A percentile compares a stretch with the other conserved stretches of the same genome.
Conservation (phyloP, 2,329 filamentous ascomycete genomes). For the Pezicula radicicola region DNA sequence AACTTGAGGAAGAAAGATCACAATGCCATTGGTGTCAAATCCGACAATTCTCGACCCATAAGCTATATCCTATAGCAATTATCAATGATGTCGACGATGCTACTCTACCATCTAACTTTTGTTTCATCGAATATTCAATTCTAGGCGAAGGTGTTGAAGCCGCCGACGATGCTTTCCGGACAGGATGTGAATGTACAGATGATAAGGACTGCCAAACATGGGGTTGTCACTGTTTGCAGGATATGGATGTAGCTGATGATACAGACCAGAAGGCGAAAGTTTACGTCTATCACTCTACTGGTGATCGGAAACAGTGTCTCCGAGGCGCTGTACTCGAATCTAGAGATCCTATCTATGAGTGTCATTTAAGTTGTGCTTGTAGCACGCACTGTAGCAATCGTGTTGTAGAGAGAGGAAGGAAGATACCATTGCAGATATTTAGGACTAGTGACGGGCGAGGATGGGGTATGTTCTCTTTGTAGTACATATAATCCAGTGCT, state of each 20-base stretch:
- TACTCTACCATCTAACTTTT: slow-evolving; percentile 60
- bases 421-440: slow-evolving; percentile 73
- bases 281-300: slow-evolving; percentile 57
- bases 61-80: slow-evolving; percentile 53
- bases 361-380: slow-evolving; percentile 70
- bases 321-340: slow-evolving; percentile 49
- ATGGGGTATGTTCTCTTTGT: slow-evolving; percentile 57
- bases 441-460: slow-evolving; percentile 65
- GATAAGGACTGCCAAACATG: slow-evolving; percentile 63
- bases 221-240: slow-evolving; percentile 63
- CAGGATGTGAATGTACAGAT: slow-evolving; percentile 65
- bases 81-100: slow-evolving; percentile 59
- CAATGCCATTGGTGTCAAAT: slow-evolving; percentile 63
- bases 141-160: slow-evolving; percentile 57
- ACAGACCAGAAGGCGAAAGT: slow-evolving; percentile 8
- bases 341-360: slow-evolving; percentile 72
- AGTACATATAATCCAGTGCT: not conserved
- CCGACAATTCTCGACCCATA: slow-evolving; percentile 48
- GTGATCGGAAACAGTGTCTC: slow-evolving; percentile 48
- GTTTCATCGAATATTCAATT: slow-evolving; percentile 63
- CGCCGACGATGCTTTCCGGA: slow-evolving; percentile 58
- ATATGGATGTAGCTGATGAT: slow-evolving; percentile 49
- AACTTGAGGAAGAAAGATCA: slow-evolving; percentile 30
- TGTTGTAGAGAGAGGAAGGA: slow-evolving; percentile 72
- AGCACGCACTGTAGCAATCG: slow-evolving; percentile 65